phyloP scores from a whole-genome alignment of 2,329 filamentous ascomycete species.

The Lachnellula willkommii region DNA sequence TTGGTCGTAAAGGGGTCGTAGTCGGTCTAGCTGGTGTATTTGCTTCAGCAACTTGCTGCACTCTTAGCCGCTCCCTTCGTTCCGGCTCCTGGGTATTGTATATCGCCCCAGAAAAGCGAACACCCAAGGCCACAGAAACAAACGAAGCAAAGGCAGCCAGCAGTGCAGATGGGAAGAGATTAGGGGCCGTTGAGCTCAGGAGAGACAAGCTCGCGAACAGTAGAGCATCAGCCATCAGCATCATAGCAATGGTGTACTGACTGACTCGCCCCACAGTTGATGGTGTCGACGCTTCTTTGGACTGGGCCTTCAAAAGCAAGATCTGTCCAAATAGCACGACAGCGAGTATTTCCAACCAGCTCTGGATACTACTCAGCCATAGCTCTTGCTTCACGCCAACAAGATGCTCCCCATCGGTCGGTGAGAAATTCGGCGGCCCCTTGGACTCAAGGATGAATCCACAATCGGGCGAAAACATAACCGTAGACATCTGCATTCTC shows the following conservation, averaged over 20 bases:
- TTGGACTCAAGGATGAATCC: conserved; percentile 61
- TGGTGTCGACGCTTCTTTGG: conserved; percentile 61
- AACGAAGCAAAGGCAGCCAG: conserved; percentile 49
- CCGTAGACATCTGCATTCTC: conserved; percentile 54
- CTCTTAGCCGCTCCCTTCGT: conserved; percentile 36
- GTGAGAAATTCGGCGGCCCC: conserved; percentile 52
- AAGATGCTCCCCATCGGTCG: conserved; percentile 50
- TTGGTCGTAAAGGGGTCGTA: conserved; percentile 23
- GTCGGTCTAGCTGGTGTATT: conserved; percentile 25
- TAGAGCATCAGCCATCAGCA: conserved; percentile 59
- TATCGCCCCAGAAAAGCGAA: conserved; percentile 54
- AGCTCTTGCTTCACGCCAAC: conserved; percentile 57
- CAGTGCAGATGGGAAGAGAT: conserved; percentile 53
- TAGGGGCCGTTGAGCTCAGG: conserved; percentile 50
- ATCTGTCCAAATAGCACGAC: conserved; percentile 56
- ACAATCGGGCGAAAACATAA: conserved; percentile 65
- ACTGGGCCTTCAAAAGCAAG: conserved; percentile 57
- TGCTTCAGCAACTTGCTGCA: conserved; percentile 22
- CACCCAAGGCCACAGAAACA: conserved; percentile 52
- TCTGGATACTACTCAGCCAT: conserved; percentile 50
- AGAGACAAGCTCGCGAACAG: conserved; percentile 50
- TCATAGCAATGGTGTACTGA: conserved; percentile 56
- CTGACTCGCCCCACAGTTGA: conserved; percentile 63
- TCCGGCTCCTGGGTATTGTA: conserved; percentile 57
- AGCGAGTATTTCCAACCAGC: conserved; percentile 54